Percentiles rank a stretch among this genome's conserved stretches.
phyloP scores from a whole-genome alignment of 768 basidiomycete species.

The Leccinum uliginosum region DNA sequence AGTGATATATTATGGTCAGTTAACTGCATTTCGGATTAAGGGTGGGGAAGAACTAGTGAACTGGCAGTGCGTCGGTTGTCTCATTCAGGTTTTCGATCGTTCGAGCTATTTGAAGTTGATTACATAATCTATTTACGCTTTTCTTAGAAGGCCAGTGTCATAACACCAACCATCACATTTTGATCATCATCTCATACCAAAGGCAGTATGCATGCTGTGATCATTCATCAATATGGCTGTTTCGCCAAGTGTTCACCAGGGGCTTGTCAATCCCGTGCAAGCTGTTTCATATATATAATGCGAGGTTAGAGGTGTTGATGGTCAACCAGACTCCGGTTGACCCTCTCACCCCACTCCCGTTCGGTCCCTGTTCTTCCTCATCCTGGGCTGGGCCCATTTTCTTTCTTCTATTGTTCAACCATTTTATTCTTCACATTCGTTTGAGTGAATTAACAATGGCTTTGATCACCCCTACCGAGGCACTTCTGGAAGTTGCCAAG shows the following conservation, averaged over 20 bases:
- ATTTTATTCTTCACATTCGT: neutral
- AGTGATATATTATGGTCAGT: neutral
- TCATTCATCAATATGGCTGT: slow-evolving; percentile 1
- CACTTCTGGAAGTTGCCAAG: slow-evolving; percentile 29
- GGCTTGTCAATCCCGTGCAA: neutral
- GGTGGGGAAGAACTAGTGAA: too few relatives aligned
- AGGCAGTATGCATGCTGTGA: neutral
- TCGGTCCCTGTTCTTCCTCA: slow-evolving; percentile 4
- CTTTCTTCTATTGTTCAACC: neutral
- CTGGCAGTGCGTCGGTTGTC: too few relatives aligned
- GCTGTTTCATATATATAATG: slow-evolving; percentile 14
- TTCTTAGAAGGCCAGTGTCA: neutral
- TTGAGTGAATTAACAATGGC: slow-evolving; percentile 12
- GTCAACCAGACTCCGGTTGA: slow-evolving; percentile 9
- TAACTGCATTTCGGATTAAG: neutral
- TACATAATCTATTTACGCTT: too few relatives aligned
- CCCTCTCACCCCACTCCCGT: neutral
- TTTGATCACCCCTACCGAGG: slow-evolving; percentile 26
- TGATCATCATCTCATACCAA: slow-evolving; percentile 2
- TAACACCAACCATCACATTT: neutral
- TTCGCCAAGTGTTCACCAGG: neutral
- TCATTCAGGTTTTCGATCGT: too few relatives aligned
- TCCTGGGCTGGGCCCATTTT: slow-evolving; percentile 18
- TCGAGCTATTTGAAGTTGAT: too few relatives aligned
- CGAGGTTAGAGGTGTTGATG: neutral